Conservation (phyloP, 2,329 filamentous ascomycete genomes). For the Claviceps pazoutovae region DNA sequence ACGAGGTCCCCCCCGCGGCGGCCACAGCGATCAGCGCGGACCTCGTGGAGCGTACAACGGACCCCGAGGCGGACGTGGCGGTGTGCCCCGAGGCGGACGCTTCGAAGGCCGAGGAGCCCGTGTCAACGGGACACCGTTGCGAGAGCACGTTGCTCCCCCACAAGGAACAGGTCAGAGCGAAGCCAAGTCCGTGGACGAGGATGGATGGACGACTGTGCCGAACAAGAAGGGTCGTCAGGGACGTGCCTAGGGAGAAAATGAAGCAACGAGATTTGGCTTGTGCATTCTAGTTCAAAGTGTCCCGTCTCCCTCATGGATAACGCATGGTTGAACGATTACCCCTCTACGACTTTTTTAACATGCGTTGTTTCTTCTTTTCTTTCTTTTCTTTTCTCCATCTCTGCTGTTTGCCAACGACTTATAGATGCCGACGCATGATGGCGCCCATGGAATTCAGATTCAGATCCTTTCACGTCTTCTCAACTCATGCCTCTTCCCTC, state of each 20-base stretch:
- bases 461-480: background rate
- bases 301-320: background rate
- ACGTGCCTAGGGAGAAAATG: conserved; percentile 13
- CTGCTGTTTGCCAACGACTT: conserved; percentile 13
- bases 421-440: conserved; percentile 20
- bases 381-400: background rate
- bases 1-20: conserved; percentile 11
- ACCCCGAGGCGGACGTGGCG: conserved; percentile 22
- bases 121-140: conserved; percentile 31
- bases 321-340: conserved; percentile 3
- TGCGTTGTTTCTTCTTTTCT: conserved; percentile 13
- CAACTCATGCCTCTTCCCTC: conserved; percentile 3
- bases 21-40: conserved; percentile 28
- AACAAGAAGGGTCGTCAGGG: conserved; percentile 24
- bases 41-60: conserved; percentile 28
- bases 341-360: conserved; percentile 6
- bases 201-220: conserved; percentile 49
- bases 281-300: conserved; percentile 15
- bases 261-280: conserved; percentile 15
- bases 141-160: conserved; percentile 19
- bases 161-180: conserved; percentile 17
- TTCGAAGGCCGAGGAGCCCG: conserved; percentile 31
- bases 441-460: conserved; percentile 11
- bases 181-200: conserved; percentile 32
- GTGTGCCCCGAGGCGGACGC: conserved; percentile 25